Base-by-base conservation (phyloP, 2,329 filamentous ascomycete genomes). In the Waltergamsia citrina region DNA sequence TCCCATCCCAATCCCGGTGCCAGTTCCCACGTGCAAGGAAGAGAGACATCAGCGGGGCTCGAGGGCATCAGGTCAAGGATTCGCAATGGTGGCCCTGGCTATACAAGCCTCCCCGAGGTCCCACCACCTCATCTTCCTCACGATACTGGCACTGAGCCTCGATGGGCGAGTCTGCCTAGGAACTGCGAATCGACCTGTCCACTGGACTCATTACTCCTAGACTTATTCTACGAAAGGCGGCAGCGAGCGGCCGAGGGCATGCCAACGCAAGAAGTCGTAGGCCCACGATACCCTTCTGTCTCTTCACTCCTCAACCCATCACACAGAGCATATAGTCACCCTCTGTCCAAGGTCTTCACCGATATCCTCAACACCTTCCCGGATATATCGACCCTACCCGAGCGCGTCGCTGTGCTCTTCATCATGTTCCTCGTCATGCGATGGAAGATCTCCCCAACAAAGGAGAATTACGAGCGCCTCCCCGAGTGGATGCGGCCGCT, bases 321-420 rank as follows among this genome's bases (percentile, higher is more conserved):
- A 26, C 68, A 69, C 33, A 69, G 66, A 39, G 62, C 62, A 7
- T 69, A 71, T 46, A 74, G 78, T 2, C 85, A 94, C 48, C 85
- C 85, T 1, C 65, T 94, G 2, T 90, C 85, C 6, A 85, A 85
- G 43, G 73, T 94, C 11, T 85, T 93, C 51, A 88, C 84, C 27
- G 85, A 93, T 53, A 86, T 94, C 38, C 65, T 94, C 9, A 69
- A 74, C 42, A 85, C 81, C n/a, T 93, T 94, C 46, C 85, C 86
- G 0, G 79, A 84, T 45, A 76, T 94, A 20, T 74, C 71, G 4
- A 70, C 68, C n/a, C 67, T 93, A 0, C 86, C 87, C 0, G 86
- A 94, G 57, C 81, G 84, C 47, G 76, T 93, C 0, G 86, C 82
- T 7, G 76, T 85, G 6, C 67, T 94, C 7, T 93, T 88, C 53